Evolutionary conservation across 768 basidiomycete genomes (phyloP).

Genomic region (Lentinula sp.): DNA sequence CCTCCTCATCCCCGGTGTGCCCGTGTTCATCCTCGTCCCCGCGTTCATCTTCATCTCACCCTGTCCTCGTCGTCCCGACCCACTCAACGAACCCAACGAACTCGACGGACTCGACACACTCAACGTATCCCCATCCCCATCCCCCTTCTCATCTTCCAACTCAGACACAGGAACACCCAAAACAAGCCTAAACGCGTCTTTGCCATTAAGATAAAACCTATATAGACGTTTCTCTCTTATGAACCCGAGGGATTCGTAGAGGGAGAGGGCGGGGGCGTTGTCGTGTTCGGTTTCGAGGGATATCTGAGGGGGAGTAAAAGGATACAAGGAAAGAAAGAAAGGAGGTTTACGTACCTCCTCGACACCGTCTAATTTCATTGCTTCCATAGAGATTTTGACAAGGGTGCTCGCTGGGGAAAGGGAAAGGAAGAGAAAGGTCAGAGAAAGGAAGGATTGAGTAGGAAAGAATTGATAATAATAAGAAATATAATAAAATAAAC

Average conservation of each 20-base stretch:
- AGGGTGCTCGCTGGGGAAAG: constrained; percentile 67
- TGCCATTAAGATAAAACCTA: constrained; percentile 95
- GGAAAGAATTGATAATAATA: constrained; percentile 13
- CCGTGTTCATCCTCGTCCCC: no score
- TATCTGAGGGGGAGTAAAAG: constrained; percentile 44
- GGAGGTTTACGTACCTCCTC: constrained; percentile 57
- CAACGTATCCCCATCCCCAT: no score
- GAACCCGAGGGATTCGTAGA: constrained; percentile 92
- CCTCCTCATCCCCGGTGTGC: background rate
- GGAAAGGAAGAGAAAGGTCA: background rate
- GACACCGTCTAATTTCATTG: constrained; percentile 78
- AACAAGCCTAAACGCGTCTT: constrained; percentile 87
- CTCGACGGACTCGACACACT: no score
- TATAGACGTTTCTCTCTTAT: constrained; percentile 92
- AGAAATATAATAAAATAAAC: constrained; percentile 21
- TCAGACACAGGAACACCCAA: constrained; percentile 43
- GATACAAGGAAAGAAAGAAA: background rate
- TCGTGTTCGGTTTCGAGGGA: constrained; percentile 96
- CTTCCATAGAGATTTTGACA: constrained; percentile 74
- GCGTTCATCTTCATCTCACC: background rate
- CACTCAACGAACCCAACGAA: no score
- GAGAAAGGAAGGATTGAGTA: constrained; percentile 22
- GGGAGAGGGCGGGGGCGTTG: constrained; percentile 78
- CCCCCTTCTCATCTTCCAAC: no score
- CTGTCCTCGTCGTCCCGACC: no score